Evolutionary conservation across 1,284 basidiomycete species (phyloP), one percentile per base, ranked within the genome.

Genomic region (Cystobasidiaceae sp.): DNA sequence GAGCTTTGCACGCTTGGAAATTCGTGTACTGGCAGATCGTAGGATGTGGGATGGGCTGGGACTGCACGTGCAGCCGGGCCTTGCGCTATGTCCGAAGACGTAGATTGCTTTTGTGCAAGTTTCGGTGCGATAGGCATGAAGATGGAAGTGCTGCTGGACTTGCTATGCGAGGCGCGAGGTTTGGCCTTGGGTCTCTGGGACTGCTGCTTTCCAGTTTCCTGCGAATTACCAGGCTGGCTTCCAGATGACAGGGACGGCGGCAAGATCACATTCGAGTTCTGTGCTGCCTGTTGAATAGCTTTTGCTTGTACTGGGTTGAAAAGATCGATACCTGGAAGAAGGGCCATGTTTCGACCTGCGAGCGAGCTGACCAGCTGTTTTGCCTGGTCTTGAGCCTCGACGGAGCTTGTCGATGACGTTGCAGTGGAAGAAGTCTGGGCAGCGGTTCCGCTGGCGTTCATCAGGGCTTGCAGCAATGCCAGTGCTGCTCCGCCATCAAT

Each of bases 251-350:
- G 33, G 5, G 33, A 1, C 21, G 51, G 9, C 11, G 37, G n/a
- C 37, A 11, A 11, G n/a, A 39, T n/a, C 21, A 15, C 21, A 32
- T 34, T 55, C 43, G 32, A 27, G 8, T 23, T 11, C 13, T 37
- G 37, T 27, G 21, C 21, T 28, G 41, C 39, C n/a, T 43, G 37
- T 19, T 56, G 54, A 6, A 56, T 7, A 43, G 54, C 54, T 56
- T 56, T 56, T 13, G 54, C 56, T 17, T 39, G 56, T 21, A 28
- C 30, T 30, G 56, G 44, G 45, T 59, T 59, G 39, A 62, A 52
- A n/a, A 62, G 60, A 39, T 62, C 41, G 34, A 62, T 52, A 30
- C 60, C 50, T 9, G 60, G 60, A 23, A 62, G 50, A n/a, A 62
- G 50, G 25, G 60, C n/a, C 60, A 50, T 44, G 37, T 41, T 45